Evolutionary conservation across 1,284 basidiomycete genomes (phyloP).

Genomic region (Sanghuangporus baumii): DNA sequence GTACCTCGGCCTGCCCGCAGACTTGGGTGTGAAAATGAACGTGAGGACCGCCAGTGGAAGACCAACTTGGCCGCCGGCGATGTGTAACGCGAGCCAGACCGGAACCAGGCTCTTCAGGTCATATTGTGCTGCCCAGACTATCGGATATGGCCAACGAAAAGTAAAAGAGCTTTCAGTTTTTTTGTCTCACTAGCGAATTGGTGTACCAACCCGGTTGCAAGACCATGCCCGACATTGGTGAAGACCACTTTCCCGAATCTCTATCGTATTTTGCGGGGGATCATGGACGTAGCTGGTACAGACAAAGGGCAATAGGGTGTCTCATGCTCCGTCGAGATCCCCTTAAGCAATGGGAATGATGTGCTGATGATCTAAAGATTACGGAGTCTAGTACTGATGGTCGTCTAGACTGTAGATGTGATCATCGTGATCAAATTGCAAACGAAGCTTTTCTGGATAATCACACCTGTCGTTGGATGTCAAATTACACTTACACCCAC

Average conservation of each 20-base stretch:
- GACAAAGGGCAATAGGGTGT: not conserved
- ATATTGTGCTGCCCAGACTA: not conserved
- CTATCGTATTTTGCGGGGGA: not conserved
- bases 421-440: not conserved
- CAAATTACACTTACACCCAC: not conserved
- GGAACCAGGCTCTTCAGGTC: constrained; percentile 3
- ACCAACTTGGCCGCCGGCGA: constrained; percentile 17
- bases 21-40: constrained; percentile 2
- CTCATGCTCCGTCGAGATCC: not conserved
- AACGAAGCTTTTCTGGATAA: not conserved
- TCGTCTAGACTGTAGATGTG: not conserved
- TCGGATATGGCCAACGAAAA: not conserved
- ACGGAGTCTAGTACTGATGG: not conserved
- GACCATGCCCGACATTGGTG: not conserved
- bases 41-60: constrained; percentile 13
- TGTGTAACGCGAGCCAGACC: constrained; percentile 16
- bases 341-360: not conserved
- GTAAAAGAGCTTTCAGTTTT: not conserved
- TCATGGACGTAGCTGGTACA: not conserved
- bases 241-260: not conserved
- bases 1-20: constrained; percentile 23
- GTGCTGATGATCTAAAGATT: not conserved
- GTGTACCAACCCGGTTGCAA: not conserved
- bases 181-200: not conserved
- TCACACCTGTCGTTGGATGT: not conserved